Evolutionary conservation across 257 asterid genomes (phyloP), one percentile per base, ranked within the genome.

Genomic region (Rauvolfia tetraphylla): DNA sequence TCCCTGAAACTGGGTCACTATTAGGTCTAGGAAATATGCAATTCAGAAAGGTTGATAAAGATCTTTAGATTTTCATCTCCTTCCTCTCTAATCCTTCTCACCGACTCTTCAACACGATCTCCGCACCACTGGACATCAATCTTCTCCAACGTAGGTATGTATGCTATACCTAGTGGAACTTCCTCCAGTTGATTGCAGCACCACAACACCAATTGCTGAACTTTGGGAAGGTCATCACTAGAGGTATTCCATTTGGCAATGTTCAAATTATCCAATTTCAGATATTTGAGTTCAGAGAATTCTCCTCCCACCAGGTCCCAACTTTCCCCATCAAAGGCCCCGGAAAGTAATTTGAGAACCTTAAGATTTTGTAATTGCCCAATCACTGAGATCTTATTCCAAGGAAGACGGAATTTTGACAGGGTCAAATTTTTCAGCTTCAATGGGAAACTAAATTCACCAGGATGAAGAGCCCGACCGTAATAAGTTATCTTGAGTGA

Each of bases 1-100:
- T 46, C 51, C 51, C 14, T 3, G 14, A 46, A 41, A 11, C 14
- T 11, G 14, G 14, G 10, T 13, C 51, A 51, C 57, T 23, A 3
- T 18, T 11, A 51, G 23, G 5, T 51, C 23, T 17, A 51, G 22
- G 23, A 51, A 51, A 51, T 14, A 15, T 51, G 23, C 57, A 51
- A 17, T 15, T 71, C 14, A 0, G 75, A 0, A 13, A 15, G 5
- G 7, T 48, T 46, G 12, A 71, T 5, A 48, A 27, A 11, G 41
- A 71, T 27, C 61, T 27, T 71, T 8, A 71, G 61, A 57, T 36
- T 56, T 29, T 71, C 74, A 42, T 42, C 48, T 70, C 74, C 74
- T 46, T 70, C 58, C 34, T 70, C 74, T 59, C 27, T 54, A 44
- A 70, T 71, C 20, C 39, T 29, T 49, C 25, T 48, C n/a, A 48